Percentiles rank a stretch among this genome's conserved stretches.
phyloP scores from a whole-genome alignment of 177 flowering plant species.

The Tripterygium wilfordii region DNA sequence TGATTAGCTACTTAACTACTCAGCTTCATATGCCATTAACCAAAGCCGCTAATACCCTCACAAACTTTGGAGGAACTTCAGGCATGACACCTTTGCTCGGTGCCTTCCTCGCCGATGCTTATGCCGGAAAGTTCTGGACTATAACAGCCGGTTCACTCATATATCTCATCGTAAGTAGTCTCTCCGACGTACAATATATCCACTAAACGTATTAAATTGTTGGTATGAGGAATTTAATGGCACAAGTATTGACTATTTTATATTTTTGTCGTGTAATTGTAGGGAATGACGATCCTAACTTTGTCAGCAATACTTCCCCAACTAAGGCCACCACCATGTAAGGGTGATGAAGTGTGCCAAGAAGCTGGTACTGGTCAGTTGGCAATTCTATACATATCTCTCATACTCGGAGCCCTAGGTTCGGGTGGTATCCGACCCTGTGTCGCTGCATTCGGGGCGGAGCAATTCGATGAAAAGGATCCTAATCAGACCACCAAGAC shows the following conservation, averaged over 20 bases:
- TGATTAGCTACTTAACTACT: constrained; percentile 77
- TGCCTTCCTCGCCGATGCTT: constrained; percentile 81
- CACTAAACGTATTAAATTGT: too few relatives aligned
- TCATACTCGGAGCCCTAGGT: constrained; percentile 66
- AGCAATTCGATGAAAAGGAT: constrained; percentile 78
- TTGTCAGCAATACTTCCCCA: constrained; percentile 69
- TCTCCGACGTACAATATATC: too few relatives aligned
- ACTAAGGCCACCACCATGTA: constrained; percentile 71
- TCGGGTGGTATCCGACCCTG: constrained; percentile 96
- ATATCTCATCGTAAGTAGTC: constrained; percentile 60
- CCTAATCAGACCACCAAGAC: constrained; percentile 51
- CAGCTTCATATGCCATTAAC: constrained; percentile 79
- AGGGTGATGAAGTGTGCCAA: constrained; percentile 33
- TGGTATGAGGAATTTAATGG: too few relatives aligned
- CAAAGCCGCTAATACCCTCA: constrained; percentile 86
- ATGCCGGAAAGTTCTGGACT: constrained; percentile 87
- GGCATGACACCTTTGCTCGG: constrained; percentile 88
- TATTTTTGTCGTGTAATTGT: not conserved
- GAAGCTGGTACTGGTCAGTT: constrained; percentile 59
- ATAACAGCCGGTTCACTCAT: constrained; percentile 72
- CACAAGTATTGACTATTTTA: too few relatives aligned
- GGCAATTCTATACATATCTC: constrained; percentile 58
- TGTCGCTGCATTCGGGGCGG: constrained; percentile 90
- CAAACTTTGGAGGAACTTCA: constrained; percentile 83
- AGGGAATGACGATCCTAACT: constrained; percentile 83